Evolutionary conservation across 2,329 filamentous ascomycete species (phyloP), one percentile per base, ranked within the genome.

Genomic region (Colletotrichum sp.): DNA sequence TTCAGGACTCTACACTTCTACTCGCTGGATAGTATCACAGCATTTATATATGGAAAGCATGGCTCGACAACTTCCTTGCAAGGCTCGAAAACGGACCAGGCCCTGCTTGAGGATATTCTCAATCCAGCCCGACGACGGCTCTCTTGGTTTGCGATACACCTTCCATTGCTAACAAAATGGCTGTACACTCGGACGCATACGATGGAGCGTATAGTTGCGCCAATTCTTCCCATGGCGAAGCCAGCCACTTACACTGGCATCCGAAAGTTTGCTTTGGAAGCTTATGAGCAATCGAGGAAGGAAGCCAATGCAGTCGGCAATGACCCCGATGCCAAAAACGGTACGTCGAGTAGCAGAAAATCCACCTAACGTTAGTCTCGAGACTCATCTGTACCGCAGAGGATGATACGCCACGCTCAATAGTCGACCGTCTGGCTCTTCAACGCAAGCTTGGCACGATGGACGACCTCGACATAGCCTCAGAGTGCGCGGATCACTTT

Each of bases 321-420:
- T 0, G 1, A 43, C 0, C 4, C 10, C 12, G n/a, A 7, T 7
- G n/a, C 6, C n/a, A 1, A 52, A 0, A 21, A 13, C 0, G 43
- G 43, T 52, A 21, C 0, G 43, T 36, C 34, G 15, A 36, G 34
- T 16, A 8, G 3, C 34, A 36, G 34, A 0, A 36, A 36, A 8
- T 2, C 3, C 34, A 36, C 34, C 34, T 36, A 36, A 16, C 7
- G 7, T 36, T 16, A 36, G 34, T 36, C 15, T 36, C 7, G 7
- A 36, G 15, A 36, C 34, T 36, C 34, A 36, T 36, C 0, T 36
- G 34, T 36, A 8, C 10, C 0, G n/a, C 6, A 52, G 43, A 7
- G 6, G 12, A 52, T 13, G 43, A 21, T 21, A 10, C 6, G 10
- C 1, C 43, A 52, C 2, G 9, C 43, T 52, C n/a, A 7, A 52